phyloP scores from a whole-genome alignment of 257 asterid species.

The Dorcoceras hygrometricum region DNA sequence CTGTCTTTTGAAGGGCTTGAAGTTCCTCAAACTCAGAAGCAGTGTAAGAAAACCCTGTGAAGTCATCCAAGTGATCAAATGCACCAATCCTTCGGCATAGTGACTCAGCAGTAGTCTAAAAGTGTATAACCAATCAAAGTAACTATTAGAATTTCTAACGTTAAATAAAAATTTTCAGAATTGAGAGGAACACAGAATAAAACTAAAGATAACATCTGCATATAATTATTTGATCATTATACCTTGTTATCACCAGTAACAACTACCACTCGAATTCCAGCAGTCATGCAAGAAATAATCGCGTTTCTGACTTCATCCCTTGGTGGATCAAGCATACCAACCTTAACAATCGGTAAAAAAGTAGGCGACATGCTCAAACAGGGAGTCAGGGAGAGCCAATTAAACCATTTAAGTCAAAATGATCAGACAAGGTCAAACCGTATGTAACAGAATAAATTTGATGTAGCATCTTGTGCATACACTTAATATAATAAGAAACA shows the following conservation, averaged over 20 bases:
- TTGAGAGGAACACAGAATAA: slow-evolving; percentile 10
- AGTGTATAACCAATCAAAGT: slow-evolving; percentile 24
- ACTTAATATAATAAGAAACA: slow-evolving; percentile 6
- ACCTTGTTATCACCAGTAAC: slow-evolving; percentile 99
- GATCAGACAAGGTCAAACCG: slow-evolving; percentile 14
- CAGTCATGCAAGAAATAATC: slow-evolving; percentile 92
- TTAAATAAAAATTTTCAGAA: slow-evolving; percentile 19
- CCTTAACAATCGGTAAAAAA: slow-evolving; percentile 42
- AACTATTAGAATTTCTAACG: slow-evolving; percentile 4
- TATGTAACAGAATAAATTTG: slow-evolving; percentile 20
- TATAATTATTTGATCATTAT: slow-evolving; percentile 18
- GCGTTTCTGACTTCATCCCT: slow-evolving; percentile 96
- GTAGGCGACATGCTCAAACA: slow-evolving; percentile 21
- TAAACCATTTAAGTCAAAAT: slow-evolving; percentile 13
- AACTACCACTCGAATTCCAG: slow-evolving; percentile 98
- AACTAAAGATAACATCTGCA: neutral
- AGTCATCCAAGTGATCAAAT: slow-evolving; percentile 79
- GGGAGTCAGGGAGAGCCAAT: slow-evolving; percentile 9
- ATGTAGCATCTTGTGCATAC: slow-evolving; percentile 1
- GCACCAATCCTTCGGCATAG: slow-evolving; percentile 85
- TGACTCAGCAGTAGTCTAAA: slow-evolving; percentile 89
- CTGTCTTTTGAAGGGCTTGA: slow-evolving; percentile 78
- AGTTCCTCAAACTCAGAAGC: slow-evolving; percentile 97
- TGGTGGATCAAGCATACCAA: slow-evolving; percentile 99
- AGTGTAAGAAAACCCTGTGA: slow-evolving; percentile 79